phyloP scores from a whole-genome alignment of 2,329 filamentous ascomycete species.

The Chaetomiaceae sp. region DNA sequence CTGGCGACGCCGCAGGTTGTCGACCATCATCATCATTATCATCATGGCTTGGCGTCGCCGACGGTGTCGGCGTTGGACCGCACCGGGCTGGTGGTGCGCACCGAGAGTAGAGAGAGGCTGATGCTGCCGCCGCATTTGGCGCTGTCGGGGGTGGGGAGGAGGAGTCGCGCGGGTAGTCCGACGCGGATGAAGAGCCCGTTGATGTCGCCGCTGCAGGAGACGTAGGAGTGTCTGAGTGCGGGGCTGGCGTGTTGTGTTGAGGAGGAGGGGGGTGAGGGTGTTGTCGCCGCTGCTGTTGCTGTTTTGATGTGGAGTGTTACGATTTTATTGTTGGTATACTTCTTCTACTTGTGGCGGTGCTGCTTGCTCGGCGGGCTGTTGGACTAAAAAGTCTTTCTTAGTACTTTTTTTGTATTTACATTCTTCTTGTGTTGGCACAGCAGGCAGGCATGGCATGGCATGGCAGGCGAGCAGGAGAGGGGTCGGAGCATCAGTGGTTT shows the following conservation, averaged over 20 bases:
- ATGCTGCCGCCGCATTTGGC: constrained; percentile 47
- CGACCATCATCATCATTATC: constrained; percentile 30
- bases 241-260: not conserved
- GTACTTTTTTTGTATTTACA: constrained; percentile 3
- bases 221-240: constrained; percentile 20
- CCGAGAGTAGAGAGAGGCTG: constrained; percentile 80
- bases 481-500: not conserved
- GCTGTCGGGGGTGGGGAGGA: constrained; percentile 50
- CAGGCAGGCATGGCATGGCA: constrained; percentile 2
- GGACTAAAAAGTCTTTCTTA: constrained; percentile 6
- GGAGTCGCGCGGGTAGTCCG: constrained; percentile 54
- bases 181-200: constrained; percentile 57
- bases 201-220: constrained; percentile 45
- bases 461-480: too few relatives aligned
- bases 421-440: constrained; percentile 6
- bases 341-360: constrained; percentile 6
- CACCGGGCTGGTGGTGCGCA: constrained; percentile 71
- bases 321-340: not conserved
- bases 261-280: not conserved
- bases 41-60: constrained; percentile 32
- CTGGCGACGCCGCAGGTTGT: constrained; percentile 59
- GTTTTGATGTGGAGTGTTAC: constrained; percentile 1
- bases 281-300: not conserved
- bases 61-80: constrained; percentile 51
- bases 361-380: not conserved